Conservation (phyloP, 176 grass and related monocot species). For the Eleusine indica region DNA sequence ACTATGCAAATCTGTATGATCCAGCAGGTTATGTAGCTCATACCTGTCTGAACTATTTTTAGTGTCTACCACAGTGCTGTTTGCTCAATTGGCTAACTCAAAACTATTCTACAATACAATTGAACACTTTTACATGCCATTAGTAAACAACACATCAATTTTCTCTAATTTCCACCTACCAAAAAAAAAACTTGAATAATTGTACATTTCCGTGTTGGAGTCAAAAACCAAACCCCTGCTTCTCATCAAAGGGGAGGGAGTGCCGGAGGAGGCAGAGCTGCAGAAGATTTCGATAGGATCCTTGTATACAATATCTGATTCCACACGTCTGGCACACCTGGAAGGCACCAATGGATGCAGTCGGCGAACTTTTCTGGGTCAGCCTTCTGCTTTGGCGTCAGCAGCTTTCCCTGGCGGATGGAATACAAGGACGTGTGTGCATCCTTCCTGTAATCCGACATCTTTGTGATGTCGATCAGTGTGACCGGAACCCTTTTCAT, state of each 20-base stretch:
- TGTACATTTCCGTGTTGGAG: neutral
- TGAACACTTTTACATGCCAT: slow-evolving; percentile 33
- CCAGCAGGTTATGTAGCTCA: neutral
- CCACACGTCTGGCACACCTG: slow-evolving; percentile 86
- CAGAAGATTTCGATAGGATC: slow-evolving; percentile 49
- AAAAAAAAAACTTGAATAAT: slow-evolving; percentile 7
- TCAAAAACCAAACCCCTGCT: neutral
- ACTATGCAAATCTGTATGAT: neutral
- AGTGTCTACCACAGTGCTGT: slow-evolving; percentile 13
- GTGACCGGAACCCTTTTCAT: slow-evolving; percentile 58
- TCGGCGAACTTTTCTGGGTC: slow-evolving; percentile 67
- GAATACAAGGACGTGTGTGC: slow-evolving; percentile 75
- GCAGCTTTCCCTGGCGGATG: slow-evolving; percentile 59
- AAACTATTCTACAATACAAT: slow-evolving; percentile 58
- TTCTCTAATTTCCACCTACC: slow-evolving; percentile 15
- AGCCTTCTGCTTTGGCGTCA: slow-evolving; percentile 71
- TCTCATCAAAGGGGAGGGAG: slow-evolving; percentile 37
- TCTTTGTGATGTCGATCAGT: slow-evolving; percentile 78
- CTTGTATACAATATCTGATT: slow-evolving; percentile 75
- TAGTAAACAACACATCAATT: slow-evolving; percentile 25
- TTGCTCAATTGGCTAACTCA: slow-evolving; percentile 30
- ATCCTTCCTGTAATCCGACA: slow-evolving; percentile 93
- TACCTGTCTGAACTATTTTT: slow-evolving; percentile 8
- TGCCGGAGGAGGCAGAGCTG: neutral
- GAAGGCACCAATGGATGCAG: slow-evolving; percentile 96